A percentile compares a stretch with the other conserved stretches of the same genome.
Conservation (phyloP, 148 eudicot species). For the Heliosperma pusillum region DNA sequence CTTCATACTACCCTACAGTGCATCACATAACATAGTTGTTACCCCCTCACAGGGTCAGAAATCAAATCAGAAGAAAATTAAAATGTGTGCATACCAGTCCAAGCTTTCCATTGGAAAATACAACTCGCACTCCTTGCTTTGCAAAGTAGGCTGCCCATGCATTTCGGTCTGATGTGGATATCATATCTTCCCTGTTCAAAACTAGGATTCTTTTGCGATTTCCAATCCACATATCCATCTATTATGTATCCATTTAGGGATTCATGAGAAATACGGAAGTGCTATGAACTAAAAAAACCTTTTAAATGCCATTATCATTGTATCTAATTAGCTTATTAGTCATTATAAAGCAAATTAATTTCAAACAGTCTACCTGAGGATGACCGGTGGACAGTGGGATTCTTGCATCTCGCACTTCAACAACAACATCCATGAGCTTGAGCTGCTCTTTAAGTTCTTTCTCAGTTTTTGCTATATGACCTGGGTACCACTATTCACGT, state of each 20-base stretch:
- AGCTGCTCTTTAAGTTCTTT: conserved; percentile 94
- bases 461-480: conserved; percentile 97
- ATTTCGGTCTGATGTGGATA: conserved; percentile 82
- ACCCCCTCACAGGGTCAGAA: conserved; percentile 5
- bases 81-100: conserved; percentile 62
- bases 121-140: conserved; percentile 74
- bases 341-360: not conserved
- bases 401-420: conserved; percentile 97
- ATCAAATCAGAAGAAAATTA: conserved; percentile 9
- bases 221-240: conserved; percentile 97
- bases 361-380: conserved; percentile 58
- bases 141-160: conserved; percentile 93
- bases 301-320: not conserved
- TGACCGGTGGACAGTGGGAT: conserved; percentile 94
- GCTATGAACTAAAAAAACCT: not conserved
- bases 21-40: conserved; percentile 15
- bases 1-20: conserved; percentile 83
- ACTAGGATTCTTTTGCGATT: conserved; percentile 85
- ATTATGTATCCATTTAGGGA: conserved; percentile 11
- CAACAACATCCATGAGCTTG: conserved; percentile 96
- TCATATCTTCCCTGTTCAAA: conserved; percentile 97
- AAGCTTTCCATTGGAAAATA: conserved; percentile 84
- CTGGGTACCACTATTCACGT: conserved; percentile 86
- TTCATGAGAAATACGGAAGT: conserved; percentile 9
- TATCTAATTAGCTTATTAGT: not conserved